These are phyloP conservation scores for Yueomyces sp. DNA, from an alignment of 805 yeast species.

Conservation along the genomic window DNA sequence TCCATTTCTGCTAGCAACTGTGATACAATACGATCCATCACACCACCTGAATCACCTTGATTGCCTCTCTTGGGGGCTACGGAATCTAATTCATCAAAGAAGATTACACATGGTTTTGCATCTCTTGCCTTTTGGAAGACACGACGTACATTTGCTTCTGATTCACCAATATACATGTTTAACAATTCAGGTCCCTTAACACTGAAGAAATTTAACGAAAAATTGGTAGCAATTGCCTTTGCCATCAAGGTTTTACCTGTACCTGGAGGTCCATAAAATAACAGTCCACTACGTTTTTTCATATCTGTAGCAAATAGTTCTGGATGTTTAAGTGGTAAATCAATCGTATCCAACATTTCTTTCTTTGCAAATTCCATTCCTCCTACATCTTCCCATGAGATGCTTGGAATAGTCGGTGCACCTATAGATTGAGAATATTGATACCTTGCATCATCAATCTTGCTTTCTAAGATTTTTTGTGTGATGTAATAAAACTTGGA, in stretches of 20 bases:
- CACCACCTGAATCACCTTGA: slow-evolving; percentile 98
- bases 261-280: slow-evolving; percentile 98
- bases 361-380: slow-evolving; percentile 84
- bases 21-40: slow-evolving; percentile 96
- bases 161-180: slow-evolving; percentile 97
- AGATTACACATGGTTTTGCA: slow-evolving; percentile 94
- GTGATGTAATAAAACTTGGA: slow-evolving; percentile 41
- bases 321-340: slow-evolving; percentile 89
- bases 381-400: slow-evolving; percentile 95
- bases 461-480: slow-evolving; percentile 17
- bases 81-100: slow-evolving; percentile 94
- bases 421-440: slow-evolving; percentile 91
- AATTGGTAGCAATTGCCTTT: slow-evolving; percentile 93
- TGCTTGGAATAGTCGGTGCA: slow-evolving; percentile 91
- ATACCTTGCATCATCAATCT: slow-evolving; percentile 63
- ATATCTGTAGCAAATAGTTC: slow-evolving; percentile 78
- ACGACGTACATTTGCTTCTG: slow-evolving; percentile 91
- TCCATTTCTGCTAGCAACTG: slow-evolving; percentile 90
- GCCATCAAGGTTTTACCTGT: slow-evolving; percentile 94
- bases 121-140: slow-evolving; percentile 92
- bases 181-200: slow-evolving; percentile 95
- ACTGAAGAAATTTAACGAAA: slow-evolving; percentile 85
- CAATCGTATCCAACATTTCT: slow-evolving; percentile 90
- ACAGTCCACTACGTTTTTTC: slow-evolving; percentile 85
- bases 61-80: slow-evolving; percentile 98